Base-by-base conservation (phyloP, 2,329 filamentous ascomycete species). In the Diplodia intermedia region DNA sequence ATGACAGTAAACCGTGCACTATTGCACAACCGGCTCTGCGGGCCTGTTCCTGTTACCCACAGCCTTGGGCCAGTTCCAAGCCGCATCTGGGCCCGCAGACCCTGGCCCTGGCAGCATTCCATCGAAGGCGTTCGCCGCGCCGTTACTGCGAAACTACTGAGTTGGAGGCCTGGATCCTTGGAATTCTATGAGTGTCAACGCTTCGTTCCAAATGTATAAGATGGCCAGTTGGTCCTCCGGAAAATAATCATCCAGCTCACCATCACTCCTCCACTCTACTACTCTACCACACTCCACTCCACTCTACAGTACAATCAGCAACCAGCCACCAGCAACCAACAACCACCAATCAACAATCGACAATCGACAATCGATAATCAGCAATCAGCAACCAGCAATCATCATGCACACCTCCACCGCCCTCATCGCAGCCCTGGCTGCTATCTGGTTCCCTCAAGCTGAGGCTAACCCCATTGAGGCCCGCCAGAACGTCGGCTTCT, bases 361-460 rank as follows among this genome's bases (percentile, higher is more conserved):
- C 14, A 12, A 15, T 23, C 14, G 2, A n/a, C 40, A 18, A 15
- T 2, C 26, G 4, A 18, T 15, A 18, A 6, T 8, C 6, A 36
- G 33, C 33, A 36, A 36, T 11, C 33, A 36, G 33, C 40, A 47
- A 20, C 20, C 43, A 47, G 8, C 43, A 47, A 47, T 20, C 47
- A 63, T 18, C n/a, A 63, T 63, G 60, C 47, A 63, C 38, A 23
- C 20, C 14, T 38, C 60, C 8, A 38, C 31, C 60, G 47, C 38
- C 3, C 18, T 63, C n/a, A 12, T 63, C 60, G 60, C 60, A 63
- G 60, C 60, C 50, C 31, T 63, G 47, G 36, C 60, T 63, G 60
- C 60, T 12, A 18, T 63, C 11, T 52, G 47, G 47, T 26, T 63
- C 14, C 12, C 47, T 12, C 60, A 47, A 8, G 29, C 8, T 11